A percentile compares a stretch with the other conserved stretches of the same genome.
These are phyloP conservation scores for Gremmenia infestans DNA, from an alignment of 2,329 filamentous ascomycete species.

Conservation along the genomic window DNA sequence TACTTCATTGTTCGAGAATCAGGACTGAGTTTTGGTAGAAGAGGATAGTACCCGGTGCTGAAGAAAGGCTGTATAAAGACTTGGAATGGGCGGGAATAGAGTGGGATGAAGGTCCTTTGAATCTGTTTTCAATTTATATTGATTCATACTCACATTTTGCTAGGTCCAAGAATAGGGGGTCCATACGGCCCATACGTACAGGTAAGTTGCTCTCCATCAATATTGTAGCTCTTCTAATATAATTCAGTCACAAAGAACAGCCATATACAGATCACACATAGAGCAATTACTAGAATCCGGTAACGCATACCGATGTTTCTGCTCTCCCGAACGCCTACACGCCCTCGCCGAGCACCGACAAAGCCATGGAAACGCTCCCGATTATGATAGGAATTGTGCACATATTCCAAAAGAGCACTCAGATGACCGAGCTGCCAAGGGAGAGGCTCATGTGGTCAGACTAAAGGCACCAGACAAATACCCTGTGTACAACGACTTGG, in stretches of 20 bases:
- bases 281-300: constrained; percentile 63
- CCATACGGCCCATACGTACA: constrained; percentile 82
- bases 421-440: constrained; percentile 60
- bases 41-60: constrained; percentile 75
- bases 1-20: constrained; percentile 1
- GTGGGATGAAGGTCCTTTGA: constrained; percentile 80
- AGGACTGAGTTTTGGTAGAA: constrained; percentile 49
- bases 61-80: constrained; percentile 71
- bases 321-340: constrained; percentile 66
- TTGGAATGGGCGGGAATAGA: constrained; percentile 81
- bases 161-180: constrained; percentile 75
- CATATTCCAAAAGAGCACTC: constrained; percentile 63
- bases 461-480: constrained; percentile 61
- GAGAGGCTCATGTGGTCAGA: constrained; percentile 72
- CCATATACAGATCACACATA: constrained; percentile 67
- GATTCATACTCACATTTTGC: constrained; percentile 5
- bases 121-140: background rate
- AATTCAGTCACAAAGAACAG: constrained; percentile 70
- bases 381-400: constrained; percentile 71
- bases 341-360: constrained; percentile 59
- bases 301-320: constrained; percentile 91
- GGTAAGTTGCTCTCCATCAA: constrained; percentile 39
- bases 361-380: constrained; percentile 50
- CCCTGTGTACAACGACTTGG: constrained; percentile 66
- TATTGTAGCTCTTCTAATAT: constrained; percentile 10